Percentiles rank a stretch among this genome's conserved stretches.
Evolutionary conservation across 768 basidiomycete genomes (phyloP).

Genomic region (Phlebiopsis flavidoalba): DNA sequence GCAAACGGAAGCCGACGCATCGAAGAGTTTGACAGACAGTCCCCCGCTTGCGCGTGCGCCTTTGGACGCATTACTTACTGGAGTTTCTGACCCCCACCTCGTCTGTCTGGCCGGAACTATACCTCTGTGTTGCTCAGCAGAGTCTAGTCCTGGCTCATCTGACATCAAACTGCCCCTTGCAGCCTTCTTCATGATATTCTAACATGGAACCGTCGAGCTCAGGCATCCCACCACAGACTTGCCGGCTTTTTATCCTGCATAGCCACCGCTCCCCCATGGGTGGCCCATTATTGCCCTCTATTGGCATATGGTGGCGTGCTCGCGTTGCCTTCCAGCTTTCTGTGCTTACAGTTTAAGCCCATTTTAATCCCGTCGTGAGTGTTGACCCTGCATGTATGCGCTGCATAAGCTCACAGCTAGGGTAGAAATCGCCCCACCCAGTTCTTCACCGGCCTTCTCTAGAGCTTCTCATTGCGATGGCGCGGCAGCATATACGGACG

Average conservation of each 20-base stretch:
- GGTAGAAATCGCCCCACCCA: not conserved
- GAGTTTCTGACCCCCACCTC: conserved; percentile 1
- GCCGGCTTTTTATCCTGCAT: not conserved
- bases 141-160: not conserved
- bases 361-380: conserved; percentile 4
- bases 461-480: not conserved
- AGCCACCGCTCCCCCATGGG: not conserved
- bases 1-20: not conserved
- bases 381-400: not conserved
- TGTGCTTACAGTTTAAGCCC: not conserved
- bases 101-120: conserved; percentile 2
- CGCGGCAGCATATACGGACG: not conserved
- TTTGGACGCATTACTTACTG: conserved; percentile 1
- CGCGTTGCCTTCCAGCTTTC: not conserved
- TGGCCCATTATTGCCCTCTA: not conserved
- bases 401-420: not conserved
- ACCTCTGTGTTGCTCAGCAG: not conserved
- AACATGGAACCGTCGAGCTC: conserved; percentile 3
- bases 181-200: conserved; percentile 3
- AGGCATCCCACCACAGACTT: not conserved
- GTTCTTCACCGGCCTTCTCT: not conserved
- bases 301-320: not conserved
- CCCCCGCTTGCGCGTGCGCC: conserved; percentile 1
- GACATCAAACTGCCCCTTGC: not conserved
- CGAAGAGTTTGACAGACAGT: not conserved